A percentile compares a stretch with the other conserved stretches of the same genome.
Conservation (phyloP, 129 eudicot genomes). For the Escallonia rubra region DNA sequence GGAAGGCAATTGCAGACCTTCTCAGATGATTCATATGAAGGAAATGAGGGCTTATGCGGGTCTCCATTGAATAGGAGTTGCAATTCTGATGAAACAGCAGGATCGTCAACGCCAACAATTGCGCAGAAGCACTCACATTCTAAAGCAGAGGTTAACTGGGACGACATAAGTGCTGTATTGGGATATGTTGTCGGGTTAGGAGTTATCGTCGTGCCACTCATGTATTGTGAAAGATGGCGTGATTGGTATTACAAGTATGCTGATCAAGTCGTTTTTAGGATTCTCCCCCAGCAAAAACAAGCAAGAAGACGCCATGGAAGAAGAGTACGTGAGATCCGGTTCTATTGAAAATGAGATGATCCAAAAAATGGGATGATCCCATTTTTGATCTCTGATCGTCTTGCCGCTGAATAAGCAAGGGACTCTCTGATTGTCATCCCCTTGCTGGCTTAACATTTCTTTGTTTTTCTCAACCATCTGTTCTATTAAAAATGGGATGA, state of each 20-base stretch:
- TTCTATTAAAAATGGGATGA: too few relatives aligned
- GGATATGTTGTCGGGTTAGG: constrained; percentile 17
- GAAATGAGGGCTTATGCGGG: constrained; percentile 16
- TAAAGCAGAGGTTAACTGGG: not conserved
- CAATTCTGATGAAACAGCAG: not conserved
- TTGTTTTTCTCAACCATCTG: too few relatives aligned
- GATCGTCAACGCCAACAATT: not conserved
- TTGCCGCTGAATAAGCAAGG: too few relatives aligned
- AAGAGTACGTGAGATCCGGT: too few relatives aligned
- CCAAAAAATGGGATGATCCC: too few relatives aligned
- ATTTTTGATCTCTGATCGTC: too few relatives aligned
- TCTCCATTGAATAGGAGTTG: constrained; percentile 2
- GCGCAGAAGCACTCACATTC: not conserved
- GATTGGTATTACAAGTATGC: not conserved
- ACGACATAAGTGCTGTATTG: constrained; percentile 7
- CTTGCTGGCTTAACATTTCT: too few relatives aligned
- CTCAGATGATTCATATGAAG: not conserved
- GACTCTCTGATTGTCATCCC: too few relatives aligned
- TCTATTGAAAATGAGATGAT: too few relatives aligned
- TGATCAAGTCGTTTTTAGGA: not conserved
- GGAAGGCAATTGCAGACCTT: constrained; percentile 7
- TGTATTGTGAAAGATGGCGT: not conserved
- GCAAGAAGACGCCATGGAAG: not conserved
- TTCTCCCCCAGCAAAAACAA: not conserved
- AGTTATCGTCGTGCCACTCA: constrained; percentile 17